Evolutionary conservation across 495 filamentous ascomycete genomes (phyloP).

Genomic region (Cetradonia linearis): DNA sequence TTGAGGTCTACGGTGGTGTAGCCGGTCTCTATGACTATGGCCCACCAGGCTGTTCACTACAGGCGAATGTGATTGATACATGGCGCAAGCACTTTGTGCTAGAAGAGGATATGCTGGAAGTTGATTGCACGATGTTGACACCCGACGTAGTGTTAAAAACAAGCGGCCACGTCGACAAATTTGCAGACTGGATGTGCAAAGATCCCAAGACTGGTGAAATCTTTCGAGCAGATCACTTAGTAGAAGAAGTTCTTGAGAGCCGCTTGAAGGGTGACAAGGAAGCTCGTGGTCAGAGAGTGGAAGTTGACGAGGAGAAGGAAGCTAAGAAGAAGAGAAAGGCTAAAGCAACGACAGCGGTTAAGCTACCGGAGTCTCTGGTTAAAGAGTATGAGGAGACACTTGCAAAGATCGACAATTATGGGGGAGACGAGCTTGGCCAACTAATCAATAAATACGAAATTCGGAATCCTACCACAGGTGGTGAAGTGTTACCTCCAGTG

Average conservation of each 20-base stretch:
- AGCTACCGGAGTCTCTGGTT: constrained; percentile 52
- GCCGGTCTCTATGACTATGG: constrained; percentile 81
- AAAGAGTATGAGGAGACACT: constrained; percentile 60
- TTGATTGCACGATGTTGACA: constrained; percentile 76
- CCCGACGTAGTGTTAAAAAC: constrained; percentile 91
- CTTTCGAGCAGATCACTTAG: constrained; percentile 87
- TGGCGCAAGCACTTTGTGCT: constrained; percentile 91
- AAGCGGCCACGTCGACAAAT: constrained; percentile 93
- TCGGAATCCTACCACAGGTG: constrained; percentile 51
- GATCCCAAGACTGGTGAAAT: constrained; percentile 96
- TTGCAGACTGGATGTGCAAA: constrained; percentile 99
- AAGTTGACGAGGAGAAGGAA: constrained; percentile 54
- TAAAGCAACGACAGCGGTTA: constrained; percentile 47
- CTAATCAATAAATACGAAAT: constrained; percentile 58
- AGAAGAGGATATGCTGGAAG: constrained; percentile 85
- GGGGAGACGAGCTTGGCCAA: constrained; percentile 50
- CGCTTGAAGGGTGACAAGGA: constrained; percentile 74
- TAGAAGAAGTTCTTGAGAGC: constrained; percentile 82
- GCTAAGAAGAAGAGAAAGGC: constrained; percentile 56
- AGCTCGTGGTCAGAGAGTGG: constrained; percentile 61
- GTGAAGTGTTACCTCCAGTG: constrained; percentile 51
- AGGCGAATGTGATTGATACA: constrained; percentile 76
- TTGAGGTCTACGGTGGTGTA: constrained; percentile 86
- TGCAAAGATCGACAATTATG: constrained; percentile 64
- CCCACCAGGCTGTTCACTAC: constrained; percentile 66